Base-by-base conservation (phyloP, 306 rosid species). In the Corylus avellana region DNA sequence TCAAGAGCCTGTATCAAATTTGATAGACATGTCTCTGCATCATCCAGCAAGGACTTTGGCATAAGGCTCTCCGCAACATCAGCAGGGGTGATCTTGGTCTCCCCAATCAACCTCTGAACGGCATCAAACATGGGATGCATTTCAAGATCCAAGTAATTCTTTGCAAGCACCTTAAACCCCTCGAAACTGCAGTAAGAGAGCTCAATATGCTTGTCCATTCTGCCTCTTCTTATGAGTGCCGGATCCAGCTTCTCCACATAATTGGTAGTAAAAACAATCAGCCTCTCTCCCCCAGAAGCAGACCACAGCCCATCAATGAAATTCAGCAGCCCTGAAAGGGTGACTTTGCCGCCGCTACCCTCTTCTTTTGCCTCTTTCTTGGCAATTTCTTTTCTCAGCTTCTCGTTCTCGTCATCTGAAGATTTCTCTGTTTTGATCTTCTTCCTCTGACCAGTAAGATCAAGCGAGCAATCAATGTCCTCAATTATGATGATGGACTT, bases 251-350 rank as follows among this genome's bases (percentile, higher is more conserved):
- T 93, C 81, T 91, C 97, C 67, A 87, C 89, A 89, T 86, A 84
- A 58, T 90, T 93, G 2, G 98, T 93, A 0, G 98, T 93, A 70
- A 93, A 93, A 51, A 93, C 90, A 25, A 93, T 83, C 75, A 93
- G 76, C 75, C 98, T 93, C 82, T 93, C 97, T 22, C 95, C 92
- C 44, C 93, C 97, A 79, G 91, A 80, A 1, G 98, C 93, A 35
- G 92, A 91, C 97, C 98, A 93, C 0, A 93, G 83, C 54, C 98
- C 97, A 85, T 93, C 98, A 25, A 93, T 90, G 85, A 88, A 91
- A 74, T 91, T 93, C 94, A 93, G 72, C 7, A 93, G 72, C 72
- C 98, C 98, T 20, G 97, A 93, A 64, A 93, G 97, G 14, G 98
- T 93, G 7, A 93, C 94, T 46, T 86, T 93, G 79, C 92, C 90